Percentiles rank a stretch among this genome's conserved stretches.
phyloP scores from a whole-genome alignment of 2,329 filamentous ascomycete species.

The Pseudogymnoascus sp. region DNA sequence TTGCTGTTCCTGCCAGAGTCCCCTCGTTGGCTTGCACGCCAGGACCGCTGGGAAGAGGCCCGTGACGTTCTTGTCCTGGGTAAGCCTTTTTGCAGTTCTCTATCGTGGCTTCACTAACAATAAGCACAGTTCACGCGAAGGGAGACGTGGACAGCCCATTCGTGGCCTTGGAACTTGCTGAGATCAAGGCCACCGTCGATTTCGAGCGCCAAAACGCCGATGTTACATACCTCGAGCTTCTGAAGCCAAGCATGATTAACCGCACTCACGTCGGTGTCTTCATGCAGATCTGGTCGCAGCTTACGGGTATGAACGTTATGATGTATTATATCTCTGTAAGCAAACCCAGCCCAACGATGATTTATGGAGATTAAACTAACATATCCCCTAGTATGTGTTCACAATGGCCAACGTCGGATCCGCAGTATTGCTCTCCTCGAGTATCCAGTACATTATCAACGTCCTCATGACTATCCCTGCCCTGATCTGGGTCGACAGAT shows the following conservation, averaged over 20 bases:
- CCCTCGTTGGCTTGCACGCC: constrained; percentile 54
- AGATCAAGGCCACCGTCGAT: constrained; percentile 66
- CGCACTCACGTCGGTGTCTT: constrained; percentile 64
- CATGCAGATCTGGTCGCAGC: constrained; percentile 66
- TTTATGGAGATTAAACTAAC: too few species aligned
- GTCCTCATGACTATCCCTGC: constrained; percentile 71
- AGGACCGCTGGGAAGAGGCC: constrained; percentile 50
- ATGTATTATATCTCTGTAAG: constrained; percentile 53
- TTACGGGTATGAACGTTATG: constrained; percentile 72
- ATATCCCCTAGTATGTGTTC: constrained; percentile 47
- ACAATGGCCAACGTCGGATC: constrained; percentile 46
- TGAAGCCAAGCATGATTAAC: constrained; percentile 67
- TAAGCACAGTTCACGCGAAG: constrained; percentile 45
- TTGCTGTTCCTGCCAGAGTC: constrained; percentile 55
- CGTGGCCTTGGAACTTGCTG: constrained; percentile 58
- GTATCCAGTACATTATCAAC: constrained; percentile 72
- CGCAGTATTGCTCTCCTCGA: constrained; percentile 54
- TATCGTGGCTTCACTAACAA: too few species aligned
- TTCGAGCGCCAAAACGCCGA: constrained; percentile 64
- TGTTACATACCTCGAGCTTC: constrained; percentile 62
- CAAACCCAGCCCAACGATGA: too few species aligned
- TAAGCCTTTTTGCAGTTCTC: too few species aligned
- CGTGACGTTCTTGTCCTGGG: constrained; percentile 30
- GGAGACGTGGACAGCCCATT: constrained; percentile 57
- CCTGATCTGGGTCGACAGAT: constrained; percentile 64